A percentile compares a stretch with the other conserved stretches of the same genome.
Evolutionary conservation across 2,329 filamentous ascomycete species (phyloP).

Genomic region (Stachybotrys chartarum): DNA sequence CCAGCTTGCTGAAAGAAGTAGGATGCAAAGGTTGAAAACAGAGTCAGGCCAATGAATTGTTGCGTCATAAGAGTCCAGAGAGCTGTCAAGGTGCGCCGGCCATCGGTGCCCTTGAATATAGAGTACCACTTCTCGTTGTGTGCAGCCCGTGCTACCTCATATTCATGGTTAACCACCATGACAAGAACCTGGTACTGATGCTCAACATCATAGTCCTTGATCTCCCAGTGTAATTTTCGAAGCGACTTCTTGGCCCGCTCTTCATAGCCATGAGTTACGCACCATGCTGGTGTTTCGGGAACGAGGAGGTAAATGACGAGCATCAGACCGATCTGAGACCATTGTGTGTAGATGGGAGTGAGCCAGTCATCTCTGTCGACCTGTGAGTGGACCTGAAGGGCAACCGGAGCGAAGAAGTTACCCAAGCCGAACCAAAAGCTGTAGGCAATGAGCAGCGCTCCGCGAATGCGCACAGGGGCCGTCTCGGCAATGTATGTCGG

Average conservation of each 20-base stretch:
- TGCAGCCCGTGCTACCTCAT: conserved; percentile 9
- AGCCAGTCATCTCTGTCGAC: conserved; percentile 17
- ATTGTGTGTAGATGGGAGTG: conserved; percentile 33
- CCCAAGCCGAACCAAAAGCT: conserved; percentile 35
- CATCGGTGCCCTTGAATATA: conserved; percentile 19
- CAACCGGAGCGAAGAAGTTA: conserved; percentile 31
- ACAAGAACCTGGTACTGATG: conserved; percentile 4
- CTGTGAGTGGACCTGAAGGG: conserved; percentile 25
- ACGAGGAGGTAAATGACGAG: conserved; percentile 26
- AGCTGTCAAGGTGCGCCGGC: conserved; percentile 18
- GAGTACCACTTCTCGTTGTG: conserved; percentile 13
- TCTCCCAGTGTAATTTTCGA: conserved; percentile 5
- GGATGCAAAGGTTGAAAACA: not conserved
- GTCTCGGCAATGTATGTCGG: conserved; percentile 1
- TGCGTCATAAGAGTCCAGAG: conserved; percentile 15
- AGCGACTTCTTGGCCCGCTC: conserved; percentile 10
- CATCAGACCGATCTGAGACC: conserved; percentile 33
- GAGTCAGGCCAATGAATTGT: conserved; percentile 3
- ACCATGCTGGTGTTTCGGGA: conserved; percentile 29
- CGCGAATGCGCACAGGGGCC: conserved; percentile 20
- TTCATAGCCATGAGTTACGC: conserved; percentile 14
- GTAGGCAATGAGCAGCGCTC: conserved; percentile 29
- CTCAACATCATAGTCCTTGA: conserved; percentile 18
- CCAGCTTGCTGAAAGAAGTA: conserved; percentile 1
- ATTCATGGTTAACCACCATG: conserved; percentile 12